Base-by-base conservation (phyloP, 371 early-diverging fungal genomes). In the Mortierella sp. region DNA sequence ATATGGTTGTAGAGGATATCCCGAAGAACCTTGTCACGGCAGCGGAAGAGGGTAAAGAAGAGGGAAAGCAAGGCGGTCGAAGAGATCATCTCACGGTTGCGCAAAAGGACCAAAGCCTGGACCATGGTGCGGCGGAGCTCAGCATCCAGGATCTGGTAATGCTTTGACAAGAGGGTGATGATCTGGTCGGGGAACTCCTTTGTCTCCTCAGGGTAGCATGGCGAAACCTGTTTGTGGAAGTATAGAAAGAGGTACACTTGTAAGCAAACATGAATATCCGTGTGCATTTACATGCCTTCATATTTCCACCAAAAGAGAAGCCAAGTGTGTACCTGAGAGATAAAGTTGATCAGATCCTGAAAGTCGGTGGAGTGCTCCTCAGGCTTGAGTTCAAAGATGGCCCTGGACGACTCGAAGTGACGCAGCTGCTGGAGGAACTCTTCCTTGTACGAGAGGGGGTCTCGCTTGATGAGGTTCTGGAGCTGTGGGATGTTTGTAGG, bases 401-500 rank as follows among this genome's bases (percentile, higher is more conserved):
- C 91, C 73, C 98, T 90, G 61, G 92, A 91, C 4, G 97, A 93
- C 83, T 97, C 95, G 89, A 94, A 98, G 88, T 98, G 98, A 71
- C 96, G 91, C 87, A 93, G 93, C 90, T 99, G 99, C 88, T 96
- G 97, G 70, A 92, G 84, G 83, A 99, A 99, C 89, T 99, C 99
- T 51, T 97, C 96, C 75, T 91, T 90, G 91, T 99, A 99, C 13
- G 98, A 97, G 75, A 87, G 86, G 16, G 97, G 94, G 88, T 99
- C 99, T 69, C 98, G 91, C 88, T 97, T 97, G 86, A 99, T 97
- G 69, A 98, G 92, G 89, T 99, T 99, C 90, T 99, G 99, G 74
- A 99, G 92, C 89, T 98, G 98, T 55, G 99, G 98, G 71, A 98
- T 91, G 90, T 99, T 98, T 61, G 90, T 95, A 19, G 94, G 93